A percentile compares a stretch with the other conserved stretches of the same genome.
Evolutionary conservation across 2,329 filamentous ascomycete species (phyloP).

Genomic region (Botrytis fragariae): DNA sequence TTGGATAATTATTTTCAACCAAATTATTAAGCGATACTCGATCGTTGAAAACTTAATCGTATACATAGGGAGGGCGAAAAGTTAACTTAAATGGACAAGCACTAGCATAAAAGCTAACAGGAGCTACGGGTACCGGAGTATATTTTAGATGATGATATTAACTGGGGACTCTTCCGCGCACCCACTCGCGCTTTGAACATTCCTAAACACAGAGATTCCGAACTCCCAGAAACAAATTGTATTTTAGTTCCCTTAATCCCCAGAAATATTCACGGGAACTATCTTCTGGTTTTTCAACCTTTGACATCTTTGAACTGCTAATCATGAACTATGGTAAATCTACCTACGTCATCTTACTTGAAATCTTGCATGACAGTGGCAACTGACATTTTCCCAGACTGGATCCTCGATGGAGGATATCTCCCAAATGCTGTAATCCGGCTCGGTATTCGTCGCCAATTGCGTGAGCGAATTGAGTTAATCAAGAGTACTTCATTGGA

Average conservation of each 20-base stretch:
- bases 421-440: slow-evolving; percentile 62
- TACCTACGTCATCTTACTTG: not conserved
- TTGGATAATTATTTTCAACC: not conserved
- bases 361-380: not conserved
- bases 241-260: not conserved
- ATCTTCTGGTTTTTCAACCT: not conserved
- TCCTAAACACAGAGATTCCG: not conserved
- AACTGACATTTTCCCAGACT: slow-evolving; percentile 42
- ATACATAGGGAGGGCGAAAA: not conserved
- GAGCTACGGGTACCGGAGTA: slow-evolving; percentile 16
- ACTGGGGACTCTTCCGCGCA: slow-evolving; percentile 2
- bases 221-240: not conserved
- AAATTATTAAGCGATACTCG: not conserved
- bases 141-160: slow-evolving; percentile 6
- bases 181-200: slow-evolving; percentile 13
- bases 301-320: not conserved
- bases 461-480: slow-evolving; percentile 56
- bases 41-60: not conserved
- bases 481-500: slow-evolving; percentile 54
- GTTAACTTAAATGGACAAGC: not conserved
- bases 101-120: not conserved
- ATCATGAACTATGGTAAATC: slow-evolving; percentile 35
- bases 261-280: not conserved
- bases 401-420: slow-evolving; percentile 63
- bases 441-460: slow-evolving; percentile 63